A percentile compares a stretch with the other conserved stretches of the same genome.
Evolutionary conservation across 441 rosid species (phyloP).

Genomic region (Daphne laureola): DNA sequence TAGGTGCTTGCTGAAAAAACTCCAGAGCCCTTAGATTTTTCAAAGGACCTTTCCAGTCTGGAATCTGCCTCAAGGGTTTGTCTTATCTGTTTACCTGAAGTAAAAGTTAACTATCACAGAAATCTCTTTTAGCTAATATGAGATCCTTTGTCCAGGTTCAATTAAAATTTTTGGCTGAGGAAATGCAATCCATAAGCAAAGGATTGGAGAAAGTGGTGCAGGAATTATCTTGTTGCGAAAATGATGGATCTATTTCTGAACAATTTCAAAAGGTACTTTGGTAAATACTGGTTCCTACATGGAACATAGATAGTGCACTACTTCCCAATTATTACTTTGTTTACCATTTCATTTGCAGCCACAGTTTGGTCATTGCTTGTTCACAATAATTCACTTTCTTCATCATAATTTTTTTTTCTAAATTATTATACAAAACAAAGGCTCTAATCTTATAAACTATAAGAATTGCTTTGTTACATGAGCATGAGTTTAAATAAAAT

Average conservation of each 20-base stretch:
- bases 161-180: slow-evolving; percentile 87
- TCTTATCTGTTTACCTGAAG: slow-evolving; percentile 7
- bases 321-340: too few relatives aligned
- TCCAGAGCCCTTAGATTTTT: slow-evolving; percentile 82
- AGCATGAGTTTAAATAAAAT: too few relatives aligned
- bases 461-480: too few relatives aligned
- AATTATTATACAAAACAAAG: too few relatives aligned
- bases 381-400: too few relatives aligned
- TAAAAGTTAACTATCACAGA: background rate
- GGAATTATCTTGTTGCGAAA: slow-evolving; percentile 76
- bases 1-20: slow-evolving; percentile 86
- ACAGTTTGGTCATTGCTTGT: too few relatives aligned
- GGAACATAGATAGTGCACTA: too few relatives aligned
- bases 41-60: slow-evolving; percentile 56
- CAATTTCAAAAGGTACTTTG: slow-evolving; percentile 57
- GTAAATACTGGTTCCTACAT: too few relatives aligned
- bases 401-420: too few relatives aligned
- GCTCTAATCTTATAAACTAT: too few relatives aligned
- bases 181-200: slow-evolving; percentile 94
- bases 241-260: slow-evolving; percentile 75
- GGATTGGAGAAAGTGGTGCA: slow-evolving; percentile 89
- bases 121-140: slow-evolving; percentile 15
- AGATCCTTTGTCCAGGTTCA: slow-evolving; percentile 53
- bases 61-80: slow-evolving; percentile 82
- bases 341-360: too few relatives aligned